These are phyloP conservation scores for Sugiyamaella floridensis DNA, from an alignment of 805 yeast genomes.

Conservation along the genomic window DNA sequence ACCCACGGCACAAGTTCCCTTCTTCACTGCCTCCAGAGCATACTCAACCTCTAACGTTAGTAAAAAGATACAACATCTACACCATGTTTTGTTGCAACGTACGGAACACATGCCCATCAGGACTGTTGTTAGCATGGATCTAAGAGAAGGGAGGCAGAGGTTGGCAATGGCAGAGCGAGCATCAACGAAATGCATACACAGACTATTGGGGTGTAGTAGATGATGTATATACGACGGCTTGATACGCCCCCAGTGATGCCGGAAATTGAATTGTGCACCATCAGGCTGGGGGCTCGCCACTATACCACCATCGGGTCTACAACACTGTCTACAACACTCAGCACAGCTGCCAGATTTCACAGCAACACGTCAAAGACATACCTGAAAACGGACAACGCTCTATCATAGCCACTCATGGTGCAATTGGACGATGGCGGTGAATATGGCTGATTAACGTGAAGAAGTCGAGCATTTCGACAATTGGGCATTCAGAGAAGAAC, in stretches of 20 bases:
- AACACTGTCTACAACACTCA: too few species aligned
- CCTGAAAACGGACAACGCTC: constrained; percentile 96
- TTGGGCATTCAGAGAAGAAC: not conserved
- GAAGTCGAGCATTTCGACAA: not conserved
- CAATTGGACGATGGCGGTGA: not conserved
- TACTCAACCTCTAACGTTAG: constrained; percentile 71
- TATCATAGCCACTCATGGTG: constrained; percentile 95
- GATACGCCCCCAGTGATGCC: too few species aligned
- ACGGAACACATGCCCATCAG: constrained; percentile 98
- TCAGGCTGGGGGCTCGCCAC: too few species aligned
- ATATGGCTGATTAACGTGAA: not conserved
- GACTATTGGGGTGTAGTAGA: too few species aligned
- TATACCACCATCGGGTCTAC: too few species aligned
- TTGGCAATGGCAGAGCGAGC: not conserved
- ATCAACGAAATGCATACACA: too few species aligned
- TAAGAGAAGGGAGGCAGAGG: not conserved
- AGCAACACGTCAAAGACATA: constrained; percentile 36
- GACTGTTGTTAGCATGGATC: constrained; percentile 41
- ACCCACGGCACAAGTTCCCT: constrained; percentile 98
- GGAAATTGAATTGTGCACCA: too few species aligned
- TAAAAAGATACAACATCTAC: not conserved
- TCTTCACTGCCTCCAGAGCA: constrained; percentile 93
- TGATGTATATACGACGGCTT: too few species aligned
- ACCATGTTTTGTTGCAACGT: constrained; percentile 29
- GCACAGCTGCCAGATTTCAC: too few species aligned